Evolutionary conservation across 805 yeast genomes (phyloP).

Genomic region (Ogataea dorogensis): DNA sequence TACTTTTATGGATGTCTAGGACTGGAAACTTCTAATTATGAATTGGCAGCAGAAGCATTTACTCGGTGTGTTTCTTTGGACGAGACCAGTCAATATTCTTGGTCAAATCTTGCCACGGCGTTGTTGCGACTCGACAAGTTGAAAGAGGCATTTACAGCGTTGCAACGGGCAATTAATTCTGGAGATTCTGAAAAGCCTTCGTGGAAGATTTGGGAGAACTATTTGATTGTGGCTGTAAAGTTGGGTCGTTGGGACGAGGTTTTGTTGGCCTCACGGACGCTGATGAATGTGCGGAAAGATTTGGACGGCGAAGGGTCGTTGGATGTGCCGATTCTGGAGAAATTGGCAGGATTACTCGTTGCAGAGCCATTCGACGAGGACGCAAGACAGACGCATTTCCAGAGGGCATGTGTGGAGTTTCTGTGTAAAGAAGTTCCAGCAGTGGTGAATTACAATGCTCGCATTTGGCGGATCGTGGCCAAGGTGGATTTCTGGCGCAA

Average conservation of each 20-base stretch:
- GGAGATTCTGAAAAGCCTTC: constrained; percentile 67
- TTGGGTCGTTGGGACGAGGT: constrained; percentile 89
- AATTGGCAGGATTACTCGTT: constrained; percentile 63
- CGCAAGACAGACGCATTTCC: constrained; percentile 54
- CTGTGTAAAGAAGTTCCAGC: constrained; percentile 67
- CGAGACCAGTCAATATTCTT: constrained; percentile 74
- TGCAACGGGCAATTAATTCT: constrained; percentile 70
- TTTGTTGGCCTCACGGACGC: constrained; percentile 64
- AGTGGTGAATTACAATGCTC: constrained; percentile 62
- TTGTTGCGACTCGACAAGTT: constrained; percentile 60
- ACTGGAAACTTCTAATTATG: constrained; percentile 66
- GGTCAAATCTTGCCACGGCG: constrained; percentile 91
- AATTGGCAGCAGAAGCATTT: constrained; percentile 86
- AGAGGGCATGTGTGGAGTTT: constrained; percentile 65
- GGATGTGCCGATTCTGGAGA: constrained; percentile 74
- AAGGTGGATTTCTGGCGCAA: constrained; percentile 83
- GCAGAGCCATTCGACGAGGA: constrained; percentile 43
- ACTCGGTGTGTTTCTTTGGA: constrained; percentile 86
- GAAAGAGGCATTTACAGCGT: constrained; percentile 80
- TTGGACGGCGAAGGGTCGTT: constrained; percentile 60
- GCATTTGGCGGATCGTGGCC: constrained; percentile 83
- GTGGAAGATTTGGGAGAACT: constrained; percentile 92
- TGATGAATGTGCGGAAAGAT: constrained; percentile 57
- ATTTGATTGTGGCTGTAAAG: constrained; percentile 74
- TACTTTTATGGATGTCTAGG: constrained; percentile 91